Evolutionary conservation across 192 early-diverging fungal genomes (phyloP).

Genomic region (Chytriomyces confervae): DNA sequence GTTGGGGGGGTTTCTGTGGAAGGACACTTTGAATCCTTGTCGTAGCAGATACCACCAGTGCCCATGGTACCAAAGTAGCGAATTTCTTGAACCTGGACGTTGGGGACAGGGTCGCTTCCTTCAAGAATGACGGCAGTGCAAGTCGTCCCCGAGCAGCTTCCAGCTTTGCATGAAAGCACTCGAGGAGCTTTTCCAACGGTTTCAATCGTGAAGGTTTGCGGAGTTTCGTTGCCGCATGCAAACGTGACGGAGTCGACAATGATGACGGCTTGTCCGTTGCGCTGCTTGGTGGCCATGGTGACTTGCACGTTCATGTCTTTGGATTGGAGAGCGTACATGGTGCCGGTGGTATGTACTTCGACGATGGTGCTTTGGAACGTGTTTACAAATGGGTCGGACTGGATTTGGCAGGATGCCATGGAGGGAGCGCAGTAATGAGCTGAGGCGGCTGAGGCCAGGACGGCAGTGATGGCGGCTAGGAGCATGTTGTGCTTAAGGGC

Average conservation of each 20-base stretch:
- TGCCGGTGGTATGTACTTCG: neutral
- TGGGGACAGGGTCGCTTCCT: slow-evolving; percentile 16
- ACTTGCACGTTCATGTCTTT: slow-evolving; percentile 5
- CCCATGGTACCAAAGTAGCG: neutral
- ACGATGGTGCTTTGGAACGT: neutral
- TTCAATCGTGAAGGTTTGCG: neutral
- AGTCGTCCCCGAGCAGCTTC: neutral
- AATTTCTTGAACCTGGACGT: slow-evolving; percentile 18
- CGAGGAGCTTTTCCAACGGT: neutral
- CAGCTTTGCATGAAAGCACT: neutral
- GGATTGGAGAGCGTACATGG: neutral
- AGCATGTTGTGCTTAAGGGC: too few species aligned
- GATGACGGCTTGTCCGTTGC: neutral
- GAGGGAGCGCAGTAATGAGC: too few species aligned
- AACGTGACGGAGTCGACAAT: neutral
- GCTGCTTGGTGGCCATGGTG: neutral
- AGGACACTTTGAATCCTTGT: neutral
- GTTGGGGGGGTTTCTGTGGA: neutral
- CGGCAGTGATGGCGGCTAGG: neutral
- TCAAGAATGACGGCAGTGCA: neutral
- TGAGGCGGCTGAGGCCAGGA: too few species aligned
- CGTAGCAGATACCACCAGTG: slow-evolving; percentile 6
- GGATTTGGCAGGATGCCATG: neutral
- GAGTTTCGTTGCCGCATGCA: neutral
- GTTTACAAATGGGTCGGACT: neutral